A percentile compares a stretch with the other conserved stretches of the same genome.
Evolutionary conservation across 805 yeast genomes (phyloP).

Genomic region (Helenozyma rhizophorensis): DNA sequence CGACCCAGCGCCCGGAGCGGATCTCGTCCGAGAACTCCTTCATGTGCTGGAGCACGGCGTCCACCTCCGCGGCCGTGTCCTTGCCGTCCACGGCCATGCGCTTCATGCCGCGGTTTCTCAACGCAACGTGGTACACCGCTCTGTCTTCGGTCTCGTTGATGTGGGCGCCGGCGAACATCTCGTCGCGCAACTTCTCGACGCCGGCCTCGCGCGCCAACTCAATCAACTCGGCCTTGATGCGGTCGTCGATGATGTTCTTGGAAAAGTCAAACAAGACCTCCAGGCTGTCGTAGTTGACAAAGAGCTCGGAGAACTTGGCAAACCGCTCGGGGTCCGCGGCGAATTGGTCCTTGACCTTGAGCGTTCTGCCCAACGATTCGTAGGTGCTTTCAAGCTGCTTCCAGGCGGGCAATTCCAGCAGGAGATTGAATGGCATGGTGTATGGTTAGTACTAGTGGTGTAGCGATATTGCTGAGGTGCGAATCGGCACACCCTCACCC

Average conservation of each 20-base stretch:
- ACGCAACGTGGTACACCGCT: constrained; percentile 96
- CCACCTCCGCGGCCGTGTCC: constrained; percentile 89
- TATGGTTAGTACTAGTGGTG: not conserved
- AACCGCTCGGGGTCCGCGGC: constrained; percentile 70
- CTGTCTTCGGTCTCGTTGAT: constrained; percentile 94
- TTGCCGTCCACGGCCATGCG: constrained; percentile 85
- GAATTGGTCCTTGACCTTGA: constrained; percentile 78
- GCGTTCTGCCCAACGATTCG: constrained; percentile 62
- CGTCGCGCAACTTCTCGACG: constrained; percentile 82
- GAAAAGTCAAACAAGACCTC: constrained; percentile 92
- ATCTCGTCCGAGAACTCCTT: constrained; percentile 88
- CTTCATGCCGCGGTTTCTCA: constrained; percentile 86
- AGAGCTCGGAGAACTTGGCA: constrained; percentile 69
- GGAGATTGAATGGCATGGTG: constrained; percentile 43
- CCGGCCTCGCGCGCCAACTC: constrained; percentile 87
- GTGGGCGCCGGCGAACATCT: constrained; percentile 87
- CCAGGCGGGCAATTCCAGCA: constrained; percentile 83
- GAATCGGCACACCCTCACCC: constrained; percentile 13
- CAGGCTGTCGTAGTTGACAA: constrained; percentile 81
- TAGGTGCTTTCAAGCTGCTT: constrained; percentile 66
- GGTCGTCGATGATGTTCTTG: constrained; percentile 88
- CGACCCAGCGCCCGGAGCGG: constrained; percentile 93
- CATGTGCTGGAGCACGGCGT: constrained; percentile 90
- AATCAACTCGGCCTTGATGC: constrained; percentile 61
- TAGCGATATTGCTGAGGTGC: not conserved